phyloP scores from a whole-genome alignment of 1,284 basidiomycete species.

The Lignosus rhinocerotis region DNA sequence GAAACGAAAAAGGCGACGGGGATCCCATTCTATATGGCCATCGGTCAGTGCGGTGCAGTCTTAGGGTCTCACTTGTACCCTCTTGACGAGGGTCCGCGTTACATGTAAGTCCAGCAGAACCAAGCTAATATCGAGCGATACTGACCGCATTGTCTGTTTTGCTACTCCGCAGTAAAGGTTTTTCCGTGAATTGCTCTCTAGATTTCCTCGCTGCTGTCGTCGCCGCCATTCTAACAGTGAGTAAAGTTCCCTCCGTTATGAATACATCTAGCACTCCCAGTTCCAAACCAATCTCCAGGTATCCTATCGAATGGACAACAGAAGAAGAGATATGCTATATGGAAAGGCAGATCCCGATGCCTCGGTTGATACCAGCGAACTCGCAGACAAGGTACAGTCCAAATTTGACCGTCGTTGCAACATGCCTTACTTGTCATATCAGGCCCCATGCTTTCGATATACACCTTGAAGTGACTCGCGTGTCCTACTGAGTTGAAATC shows the following conservation, averaged over 20 bases:
- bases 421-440: background rate
- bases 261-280: background rate
- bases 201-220: conserved; percentile 57
- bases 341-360: conserved; percentile 51
- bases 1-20: conserved; percentile 78
- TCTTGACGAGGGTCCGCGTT: conserved; percentile 59
- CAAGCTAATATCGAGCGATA: background rate
- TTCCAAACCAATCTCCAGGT: conserved; percentile 37
- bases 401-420: background rate
- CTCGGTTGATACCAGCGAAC: conserved; percentile 61
- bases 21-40: conserved; percentile 73
- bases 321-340: conserved; percentile 52
- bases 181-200: conserved; percentile 59
- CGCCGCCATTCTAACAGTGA: conserved; percentile 54
- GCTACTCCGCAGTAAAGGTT: conserved; percentile 51
- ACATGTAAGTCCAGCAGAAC: conserved; percentile 45
- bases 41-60: conserved; percentile 73
- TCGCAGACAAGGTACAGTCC: conserved; percentile 60
- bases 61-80: conserved; percentile 75
- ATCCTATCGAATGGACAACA: conserved; percentile 66
- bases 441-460: conserved; percentile 5
- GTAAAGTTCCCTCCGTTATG: conserved; percentile 9
- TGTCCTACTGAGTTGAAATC: background rate
- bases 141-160: background rate
- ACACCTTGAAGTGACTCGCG: background rate